phyloP scores from a whole-genome alignment of 2,329 filamentous ascomycete species.

The Gremmenia infestans region DNA sequence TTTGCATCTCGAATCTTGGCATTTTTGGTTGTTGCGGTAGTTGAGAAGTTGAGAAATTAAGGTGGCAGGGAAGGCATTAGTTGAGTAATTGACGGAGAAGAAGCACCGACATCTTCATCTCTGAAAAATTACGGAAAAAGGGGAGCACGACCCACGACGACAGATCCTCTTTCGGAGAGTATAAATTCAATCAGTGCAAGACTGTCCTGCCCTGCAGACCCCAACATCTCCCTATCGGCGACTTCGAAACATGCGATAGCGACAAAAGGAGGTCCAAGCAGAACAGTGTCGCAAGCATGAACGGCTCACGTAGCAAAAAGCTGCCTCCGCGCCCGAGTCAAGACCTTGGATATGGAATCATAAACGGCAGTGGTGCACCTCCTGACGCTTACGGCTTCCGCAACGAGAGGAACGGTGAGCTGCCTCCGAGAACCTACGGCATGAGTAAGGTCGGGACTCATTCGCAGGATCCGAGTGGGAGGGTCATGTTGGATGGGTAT shows the following conservation, averaged over 20 bases:
- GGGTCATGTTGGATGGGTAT: conserved; percentile 55
- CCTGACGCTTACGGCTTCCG: conserved; percentile 11
- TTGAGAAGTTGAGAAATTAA: not conserved
- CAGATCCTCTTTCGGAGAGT: not conserved
- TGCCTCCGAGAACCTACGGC: conserved; percentile 7
- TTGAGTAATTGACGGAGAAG: not conserved
- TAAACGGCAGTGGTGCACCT: conserved; percentile 1
- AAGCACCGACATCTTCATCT: not conserved
- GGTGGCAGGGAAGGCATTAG: not conserved
- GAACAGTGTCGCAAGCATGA: not conserved
- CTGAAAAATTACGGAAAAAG: not conserved
- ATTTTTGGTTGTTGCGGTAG: too few species aligned
- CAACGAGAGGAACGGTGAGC: conserved; percentile 11
- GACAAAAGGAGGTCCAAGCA: not conserved
- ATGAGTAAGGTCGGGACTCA: conserved; percentile 6
- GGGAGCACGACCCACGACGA: not conserved
- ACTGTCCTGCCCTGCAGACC: not conserved
- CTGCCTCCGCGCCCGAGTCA: conserved; percentile 18
- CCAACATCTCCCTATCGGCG: not conserved
- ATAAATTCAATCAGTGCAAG: not conserved
- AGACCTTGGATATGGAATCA: conserved; percentile 14
- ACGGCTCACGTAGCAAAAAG: conserved; percentile 11
- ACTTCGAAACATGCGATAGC: conserved; percentile 6
- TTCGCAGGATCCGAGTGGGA: conserved; percentile 36
- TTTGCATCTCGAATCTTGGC: too few species aligned